phyloP scores from a whole-genome alignment of 2,329 filamentous ascomycete species.

The Epichloe festucae region DNA sequence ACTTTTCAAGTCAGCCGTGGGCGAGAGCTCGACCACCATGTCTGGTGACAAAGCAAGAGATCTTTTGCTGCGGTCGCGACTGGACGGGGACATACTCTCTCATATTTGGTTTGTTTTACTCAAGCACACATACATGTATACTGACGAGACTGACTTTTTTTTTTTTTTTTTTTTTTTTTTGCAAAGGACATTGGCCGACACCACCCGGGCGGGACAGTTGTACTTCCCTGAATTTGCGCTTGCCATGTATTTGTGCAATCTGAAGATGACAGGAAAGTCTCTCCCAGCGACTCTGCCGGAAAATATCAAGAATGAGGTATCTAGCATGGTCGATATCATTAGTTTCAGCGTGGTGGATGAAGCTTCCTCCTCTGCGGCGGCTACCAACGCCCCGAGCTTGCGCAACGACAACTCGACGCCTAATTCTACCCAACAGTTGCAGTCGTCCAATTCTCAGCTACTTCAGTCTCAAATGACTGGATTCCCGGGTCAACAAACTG shows the following conservation, averaged over 20 bases:
- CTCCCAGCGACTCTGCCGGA: slow-evolving; percentile 68
- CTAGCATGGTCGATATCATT: slow-evolving; percentile 99
- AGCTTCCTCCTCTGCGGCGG: slow-evolving; percentile 32
- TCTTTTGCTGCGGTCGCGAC: slow-evolving; percentile 73
- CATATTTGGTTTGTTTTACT: slow-evolving; percentile 64
- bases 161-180: slow-evolving; percentile 6
- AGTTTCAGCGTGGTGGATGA: slow-evolving; percentile 85
- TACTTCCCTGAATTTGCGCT: slow-evolving; percentile 96
- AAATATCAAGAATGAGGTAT: slow-evolving; percentile 87
- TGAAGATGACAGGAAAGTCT: slow-evolving; percentile 77
- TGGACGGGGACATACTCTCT: slow-evolving; percentile 76
- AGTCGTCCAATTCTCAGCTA: slow-evolving; percentile 57
- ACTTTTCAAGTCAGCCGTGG: slow-evolving; percentile 88
- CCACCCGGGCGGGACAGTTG: slow-evolving; percentile 88
- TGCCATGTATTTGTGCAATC: slow-evolving; percentile 96
- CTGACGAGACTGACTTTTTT: slow-evolving; percentile 2
- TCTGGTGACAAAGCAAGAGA: slow-evolving; percentile 88
- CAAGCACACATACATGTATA: not conserved
- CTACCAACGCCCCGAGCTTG: slow-evolving; percentile 60
- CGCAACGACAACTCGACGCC: slow-evolving; percentile 35
- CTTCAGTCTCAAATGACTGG: slow-evolving; percentile 57
- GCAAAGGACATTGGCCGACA: slow-evolving; percentile 75
- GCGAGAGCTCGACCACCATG: slow-evolving; percentile 71
- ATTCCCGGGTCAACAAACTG: slow-evolving; percentile 44
- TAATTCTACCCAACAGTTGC: slow-evolving; percentile 53